These are phyloP conservation scores for Gyromitra esculenta DNA, from an alignment of 2,329 filamentous ascomycete genomes.

Conservation along the genomic window DNA sequence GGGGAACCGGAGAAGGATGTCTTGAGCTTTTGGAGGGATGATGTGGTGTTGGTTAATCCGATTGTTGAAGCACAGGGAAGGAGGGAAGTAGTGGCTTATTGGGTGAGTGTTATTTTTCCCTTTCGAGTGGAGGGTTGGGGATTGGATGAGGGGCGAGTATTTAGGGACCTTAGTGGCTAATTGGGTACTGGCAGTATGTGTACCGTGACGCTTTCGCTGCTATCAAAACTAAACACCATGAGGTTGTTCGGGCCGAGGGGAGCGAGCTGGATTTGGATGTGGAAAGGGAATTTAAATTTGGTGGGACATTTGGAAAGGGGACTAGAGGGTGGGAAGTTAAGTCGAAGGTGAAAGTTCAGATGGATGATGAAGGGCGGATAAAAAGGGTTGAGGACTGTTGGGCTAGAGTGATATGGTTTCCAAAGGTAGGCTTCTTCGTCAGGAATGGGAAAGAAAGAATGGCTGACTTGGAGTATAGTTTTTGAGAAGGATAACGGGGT, in stretches of 20 bases:
- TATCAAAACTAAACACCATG: constrained; percentile 6
- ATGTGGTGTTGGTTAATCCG: background rate
- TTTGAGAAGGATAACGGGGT: background rate
- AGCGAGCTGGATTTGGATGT: constrained; percentile 2
- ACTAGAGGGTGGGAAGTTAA: background rate
- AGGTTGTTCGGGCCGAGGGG: background rate
- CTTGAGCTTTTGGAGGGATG: background rate
- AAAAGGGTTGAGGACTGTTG: constrained; percentile 10
- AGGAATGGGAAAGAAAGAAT: background rate
- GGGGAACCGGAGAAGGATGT: constrained; percentile 12
- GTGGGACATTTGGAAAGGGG: constrained; percentile 13
- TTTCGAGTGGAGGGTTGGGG: background rate
- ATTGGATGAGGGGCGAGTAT: background rate
- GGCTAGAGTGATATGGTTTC: constrained; percentile 8
- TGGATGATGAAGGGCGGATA: background rate
- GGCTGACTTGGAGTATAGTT: constrained; percentile 6
- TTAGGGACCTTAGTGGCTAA: background rate
- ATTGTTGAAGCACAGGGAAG: background rate
- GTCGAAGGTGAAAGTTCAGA: constrained; percentile 13
- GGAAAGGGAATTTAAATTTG: background rate
- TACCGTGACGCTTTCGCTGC: background rate
- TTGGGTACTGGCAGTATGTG: background rate
- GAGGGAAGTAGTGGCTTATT: background rate
- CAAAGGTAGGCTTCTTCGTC: background rate
- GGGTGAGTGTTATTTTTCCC: background rate